These are phyloP conservation scores for Posidonia oceanica DNA, from an alignment of 116 monocot genomes.

Conservation along the genomic window DNA sequence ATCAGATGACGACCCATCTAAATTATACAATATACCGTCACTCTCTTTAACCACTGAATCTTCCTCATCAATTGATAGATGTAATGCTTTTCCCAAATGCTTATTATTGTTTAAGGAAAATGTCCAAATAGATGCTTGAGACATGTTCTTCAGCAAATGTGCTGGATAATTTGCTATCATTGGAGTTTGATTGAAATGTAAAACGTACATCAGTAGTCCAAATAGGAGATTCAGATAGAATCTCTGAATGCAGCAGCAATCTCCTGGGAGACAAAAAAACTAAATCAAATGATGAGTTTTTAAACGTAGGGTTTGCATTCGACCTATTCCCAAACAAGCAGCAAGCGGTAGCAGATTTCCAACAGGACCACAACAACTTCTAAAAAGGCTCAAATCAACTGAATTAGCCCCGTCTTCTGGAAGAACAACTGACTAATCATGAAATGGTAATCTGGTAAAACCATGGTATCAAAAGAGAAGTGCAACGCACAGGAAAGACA, in stretches of 20 bases:
- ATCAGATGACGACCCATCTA: not conserved
- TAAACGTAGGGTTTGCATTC: not conserved
- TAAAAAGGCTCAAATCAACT: not conserved
- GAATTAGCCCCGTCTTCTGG: not conserved
- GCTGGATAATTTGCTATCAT: constrained; percentile 7
- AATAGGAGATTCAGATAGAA: not conserved
- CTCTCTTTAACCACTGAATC: not conserved
- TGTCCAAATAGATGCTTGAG: not conserved
- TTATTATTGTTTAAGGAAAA: constrained; percentile 2
- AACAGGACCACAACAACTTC: not conserved
- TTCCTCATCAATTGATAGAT: not conserved
- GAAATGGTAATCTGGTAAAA: not conserved
- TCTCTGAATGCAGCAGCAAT: not conserved
- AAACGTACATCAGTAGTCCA: constrained; percentile 7
- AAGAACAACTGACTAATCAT: not conserved
- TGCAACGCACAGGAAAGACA: not conserved
- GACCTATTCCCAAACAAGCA: not conserved
- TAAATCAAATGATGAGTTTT: not conserved
- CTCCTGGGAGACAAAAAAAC: not conserved
- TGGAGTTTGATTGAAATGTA: constrained; percentile 1
- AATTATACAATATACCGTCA: not conserved
- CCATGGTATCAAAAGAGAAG: not conserved
- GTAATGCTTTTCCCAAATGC: not conserved
- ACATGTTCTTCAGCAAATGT: not conserved
- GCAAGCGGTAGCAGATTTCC: too few species aligned